Base-by-base conservation (phyloP, 1,284 basidiomycete genomes). In the Cutaneotrichosporon spelunceum region DNA sequence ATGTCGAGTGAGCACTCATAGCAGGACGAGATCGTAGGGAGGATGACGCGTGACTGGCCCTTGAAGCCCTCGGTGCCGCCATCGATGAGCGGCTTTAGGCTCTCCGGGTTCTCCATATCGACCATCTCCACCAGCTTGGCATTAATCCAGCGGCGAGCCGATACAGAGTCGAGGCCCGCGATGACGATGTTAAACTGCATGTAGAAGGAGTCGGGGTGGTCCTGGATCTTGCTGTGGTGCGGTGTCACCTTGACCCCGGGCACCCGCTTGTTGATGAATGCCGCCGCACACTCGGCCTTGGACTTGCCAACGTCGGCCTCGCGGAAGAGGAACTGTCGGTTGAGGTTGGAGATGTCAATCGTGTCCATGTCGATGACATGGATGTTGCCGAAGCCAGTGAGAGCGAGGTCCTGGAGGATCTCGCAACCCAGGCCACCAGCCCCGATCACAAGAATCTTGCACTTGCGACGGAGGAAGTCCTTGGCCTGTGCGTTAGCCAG, bases 301-400 rank as follows among this genome's bases (percentile, higher is more conserved):
- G 94, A 87, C 69, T 91, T 85, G 11, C 96, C 96, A 2, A 99
- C 92, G 74, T 99, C 96, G 14, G 72, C 49, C 61, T 80, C 79
- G 8, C 95, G 85, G 82, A 99, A 99, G 49, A 99, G 82, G 78
- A 99, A 99, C 79, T 99, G 96, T 50, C 96, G 86, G 79, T 99
- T 99, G 69, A 99, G 83, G 75, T 99, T 99, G 72, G 93, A 96
- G 71, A 99, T 91, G 78, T 99, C 96, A 77, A 99, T 99, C 5
- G 95, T 98, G 82, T 99, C 96, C 95, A 99, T 99, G 82, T 99
- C 96, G 75, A 99, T 99, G 68, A 99, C 93, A 82, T 99, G 92
- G 66, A 99, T 96, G 73, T 99, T 89, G 75, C 89, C 90, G 85
- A 99, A 99, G 23, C 96, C 96, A 57, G 91, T 76, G 66, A 97